A percentile compares a stretch with the other conserved stretches of the same genome.
phyloP scores from a whole-genome alignment of 1,284 basidiomycete species.

The Exobasidium rhododendri region DNA sequence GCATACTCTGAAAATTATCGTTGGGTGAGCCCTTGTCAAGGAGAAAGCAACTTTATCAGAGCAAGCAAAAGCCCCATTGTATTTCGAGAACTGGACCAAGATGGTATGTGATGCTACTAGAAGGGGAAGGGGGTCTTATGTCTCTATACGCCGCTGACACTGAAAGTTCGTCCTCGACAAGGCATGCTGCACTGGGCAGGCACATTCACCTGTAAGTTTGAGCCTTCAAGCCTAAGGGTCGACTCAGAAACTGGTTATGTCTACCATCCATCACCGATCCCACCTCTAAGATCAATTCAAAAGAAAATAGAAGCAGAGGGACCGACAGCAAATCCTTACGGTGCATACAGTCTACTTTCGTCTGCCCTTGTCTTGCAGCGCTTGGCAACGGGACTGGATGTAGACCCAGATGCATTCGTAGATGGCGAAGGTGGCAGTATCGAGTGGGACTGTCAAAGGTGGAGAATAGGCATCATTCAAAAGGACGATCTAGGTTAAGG shows the following conservation, averaged over 20 bases:
- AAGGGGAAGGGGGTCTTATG: background rate
- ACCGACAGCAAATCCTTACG: background rate
- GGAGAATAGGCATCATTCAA: slow-evolving; percentile 2
- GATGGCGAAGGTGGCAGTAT: slow-evolving; percentile 8
- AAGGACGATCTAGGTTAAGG: background rate
- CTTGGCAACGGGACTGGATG: slow-evolving; percentile 4
- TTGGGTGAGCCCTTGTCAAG: slow-evolving; percentile 17
- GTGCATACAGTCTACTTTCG: slow-evolving; percentile 4
- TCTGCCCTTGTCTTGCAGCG: slow-evolving; percentile 11
- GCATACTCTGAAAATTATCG: slow-evolving; percentile 6
- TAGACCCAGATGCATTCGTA: slow-evolving; percentile 8
- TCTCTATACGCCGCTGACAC: no score
- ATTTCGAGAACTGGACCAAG: slow-evolving; percentile 14
- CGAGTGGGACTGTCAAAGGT: slow-evolving; percentile 6
- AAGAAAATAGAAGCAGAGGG: background rate
- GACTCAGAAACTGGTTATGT: slow-evolving; percentile 17
- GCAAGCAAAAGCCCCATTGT: slow-evolving; percentile 15
- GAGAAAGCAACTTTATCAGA: slow-evolving; percentile 19
- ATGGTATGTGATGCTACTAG: background rate
- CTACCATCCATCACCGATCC: slow-evolving; percentile 17
- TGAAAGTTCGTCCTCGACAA: background rate
- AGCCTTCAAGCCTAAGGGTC: slow-evolving; percentile 12
- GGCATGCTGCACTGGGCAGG: slow-evolving; percentile 17
- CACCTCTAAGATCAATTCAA: background rate
- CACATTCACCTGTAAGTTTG: background rate